Conservation (phyloP, 345 rosid genomes). For the Dipteronia dyeriana region DNA sequence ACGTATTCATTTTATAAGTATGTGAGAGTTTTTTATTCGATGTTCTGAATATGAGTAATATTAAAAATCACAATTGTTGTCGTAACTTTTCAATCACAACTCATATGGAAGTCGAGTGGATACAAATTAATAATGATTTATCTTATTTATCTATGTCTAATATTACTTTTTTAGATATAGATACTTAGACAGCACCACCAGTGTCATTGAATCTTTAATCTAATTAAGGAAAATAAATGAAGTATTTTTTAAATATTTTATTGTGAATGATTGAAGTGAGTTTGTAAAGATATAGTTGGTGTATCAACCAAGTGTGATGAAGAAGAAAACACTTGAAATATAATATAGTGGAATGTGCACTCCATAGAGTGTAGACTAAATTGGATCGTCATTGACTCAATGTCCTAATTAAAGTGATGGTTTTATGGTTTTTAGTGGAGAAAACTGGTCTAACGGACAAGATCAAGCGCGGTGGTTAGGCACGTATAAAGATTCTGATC, state of each 20-base stretch:
- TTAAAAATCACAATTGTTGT: too few species aligned
- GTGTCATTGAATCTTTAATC: too few species aligned
- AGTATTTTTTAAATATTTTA: not conserved
- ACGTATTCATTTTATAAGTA: too few species aligned
- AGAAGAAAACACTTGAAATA: not conserved
- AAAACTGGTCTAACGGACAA: not conserved
- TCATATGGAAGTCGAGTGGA: too few species aligned
- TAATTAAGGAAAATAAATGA: not conserved
- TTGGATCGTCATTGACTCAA: not conserved
- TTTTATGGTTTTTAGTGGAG: not conserved
- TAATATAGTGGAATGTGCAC: not conserved
- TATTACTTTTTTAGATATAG: too few species aligned
- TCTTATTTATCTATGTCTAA: too few species aligned
- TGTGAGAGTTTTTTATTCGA: too few species aligned
- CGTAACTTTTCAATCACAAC: too few species aligned
- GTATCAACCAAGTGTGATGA: not conserved
- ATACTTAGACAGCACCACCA: too few species aligned
- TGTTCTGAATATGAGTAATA: too few species aligned
- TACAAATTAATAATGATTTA: too few species aligned
- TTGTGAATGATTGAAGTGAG: not conserved
- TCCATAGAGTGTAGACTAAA: not conserved
- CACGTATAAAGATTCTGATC: not conserved
- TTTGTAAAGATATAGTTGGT: not conserved
- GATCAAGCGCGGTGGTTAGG: constrained; percentile 5
- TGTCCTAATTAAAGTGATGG: not conserved